Conservation (phyloP, 2,329 filamentous ascomycete species). For the Fusarium sp. region DNA sequence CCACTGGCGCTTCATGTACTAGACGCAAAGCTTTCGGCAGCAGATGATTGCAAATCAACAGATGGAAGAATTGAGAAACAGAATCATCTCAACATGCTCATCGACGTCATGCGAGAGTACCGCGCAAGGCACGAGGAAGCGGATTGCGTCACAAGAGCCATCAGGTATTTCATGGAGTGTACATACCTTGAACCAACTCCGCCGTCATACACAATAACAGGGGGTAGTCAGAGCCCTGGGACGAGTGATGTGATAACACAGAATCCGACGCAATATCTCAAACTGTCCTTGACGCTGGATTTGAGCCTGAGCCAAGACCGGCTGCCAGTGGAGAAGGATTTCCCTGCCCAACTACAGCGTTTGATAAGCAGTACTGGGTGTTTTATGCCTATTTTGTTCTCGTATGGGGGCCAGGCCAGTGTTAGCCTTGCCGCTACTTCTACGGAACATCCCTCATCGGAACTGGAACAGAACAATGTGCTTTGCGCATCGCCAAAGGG, state of each 20-base stretch:
- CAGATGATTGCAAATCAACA: neutral
- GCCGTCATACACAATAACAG: too few species aligned
- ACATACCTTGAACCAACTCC: slow-evolving; percentile 1
- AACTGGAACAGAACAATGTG: neutral
- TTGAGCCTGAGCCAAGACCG: slow-evolving; percentile 16
- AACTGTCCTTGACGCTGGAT: slow-evolving; percentile 5
- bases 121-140: slow-evolving; percentile 3
- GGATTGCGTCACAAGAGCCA: slow-evolving; percentile 7
- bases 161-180: slow-evolving; percentile 21
- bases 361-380: slow-evolving; percentile 4
- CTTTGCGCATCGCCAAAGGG: neutral
- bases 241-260: neutral
- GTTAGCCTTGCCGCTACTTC: neutral
- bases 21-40: neutral
- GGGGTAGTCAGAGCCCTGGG: too few species aligned
- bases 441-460: neutral
- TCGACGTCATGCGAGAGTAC: slow-evolving; percentile 1
- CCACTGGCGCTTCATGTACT: slow-evolving; percentile 16
- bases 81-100: neutral
- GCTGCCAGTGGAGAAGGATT: slow-evolving; percentile 10
- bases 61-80: neutral
- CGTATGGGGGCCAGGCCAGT: neutral
- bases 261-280: slow-evolving; percentile 5
- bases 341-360: neutral
- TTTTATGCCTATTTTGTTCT: slow-evolving; percentile 12